Base-by-base conservation (phyloP, 176 grass and related monocot species). In the Carex littledalei region DNA sequence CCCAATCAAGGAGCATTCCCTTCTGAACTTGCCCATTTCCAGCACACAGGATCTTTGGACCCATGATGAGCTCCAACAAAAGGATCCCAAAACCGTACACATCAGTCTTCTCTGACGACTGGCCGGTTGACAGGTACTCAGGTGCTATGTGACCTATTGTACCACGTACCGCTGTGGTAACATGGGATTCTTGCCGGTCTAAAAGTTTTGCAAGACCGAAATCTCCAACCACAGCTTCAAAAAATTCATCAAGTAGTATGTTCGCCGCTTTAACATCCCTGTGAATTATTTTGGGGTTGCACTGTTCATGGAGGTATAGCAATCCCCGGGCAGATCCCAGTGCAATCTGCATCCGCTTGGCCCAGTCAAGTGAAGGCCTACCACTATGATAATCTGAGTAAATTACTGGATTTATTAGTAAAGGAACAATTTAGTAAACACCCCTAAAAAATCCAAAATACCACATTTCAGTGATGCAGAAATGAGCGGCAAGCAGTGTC, bases 41-140 rank as follows among this genome's bases (percentile, higher is more conserved):
- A 63, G 88, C 88, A 62, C 90, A 88, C 84, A 95, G 84, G 64
- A 88, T 93, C 84, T 95, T 98, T 61, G 92, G 95, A 50, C 95
- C 95, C 79, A 90, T 94, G 31, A 98, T 86, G 66, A 98, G 85
- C 85, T 98, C 95, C 85, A 98, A 88, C 63, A 98, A 69, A 79
- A 95, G 87, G 89, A 98, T 98, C 58, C 95, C 95, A 88, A 98
- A 98, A 83, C 93, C 95, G 75, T 98, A 98, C 67, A 98, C 95
- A 73, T 95, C 95, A 0, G 95, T 98, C 88, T 98, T 98, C 71
- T 98, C 93, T 22, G 95, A 98, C 26, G 93, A 95, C 80, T 98
- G 95, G 22, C 93, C 95, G 54, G 95, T 98, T 54, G 92, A 98
- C n/a, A 98, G 89, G 86, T 98, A 94, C 75, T 98, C 95, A 14